phyloP scores from a whole-genome alignment of 345 rosid species.

The Camelina sativa region DNA sequence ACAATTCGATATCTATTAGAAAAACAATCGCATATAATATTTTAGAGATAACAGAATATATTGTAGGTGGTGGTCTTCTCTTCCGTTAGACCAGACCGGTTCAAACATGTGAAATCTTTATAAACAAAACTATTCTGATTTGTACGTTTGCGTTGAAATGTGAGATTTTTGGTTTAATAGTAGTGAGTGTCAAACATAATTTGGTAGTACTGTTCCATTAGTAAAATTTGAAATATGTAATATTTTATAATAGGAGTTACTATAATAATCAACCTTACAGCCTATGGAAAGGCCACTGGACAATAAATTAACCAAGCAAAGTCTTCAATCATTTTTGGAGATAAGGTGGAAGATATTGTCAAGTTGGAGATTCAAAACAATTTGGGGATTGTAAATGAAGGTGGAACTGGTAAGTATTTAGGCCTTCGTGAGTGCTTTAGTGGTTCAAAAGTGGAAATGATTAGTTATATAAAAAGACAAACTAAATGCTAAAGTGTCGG shows the following conservation, averaged over 20 bases:
- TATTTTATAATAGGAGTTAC: background rate
- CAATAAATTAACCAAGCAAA: too few species aligned
- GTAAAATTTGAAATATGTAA: background rate
- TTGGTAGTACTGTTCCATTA: background rate
- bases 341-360: too few species aligned
- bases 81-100: constrained; percentile 5
- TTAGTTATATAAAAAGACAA: too few species aligned
- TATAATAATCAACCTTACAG: background rate
- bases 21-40: background rate
- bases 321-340: too few species aligned
- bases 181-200: background rate
- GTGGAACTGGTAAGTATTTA: too few species aligned
- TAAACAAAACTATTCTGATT: background rate
- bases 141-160: background rate
- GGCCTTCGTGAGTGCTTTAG: too few species aligned
- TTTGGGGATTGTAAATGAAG: too few species aligned
- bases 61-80: constrained; percentile 19
- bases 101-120: constrained; percentile 18
- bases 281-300: too few species aligned
- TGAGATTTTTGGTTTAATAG: background rate
- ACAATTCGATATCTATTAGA: background rate
- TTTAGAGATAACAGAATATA: background rate
- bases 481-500: too few species aligned
- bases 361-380: too few species aligned
- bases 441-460: too few species aligned